Conservation (phyloP, 192 early-diverging fungal genomes). For the Jimgerdemannia flammicorona region DNA sequence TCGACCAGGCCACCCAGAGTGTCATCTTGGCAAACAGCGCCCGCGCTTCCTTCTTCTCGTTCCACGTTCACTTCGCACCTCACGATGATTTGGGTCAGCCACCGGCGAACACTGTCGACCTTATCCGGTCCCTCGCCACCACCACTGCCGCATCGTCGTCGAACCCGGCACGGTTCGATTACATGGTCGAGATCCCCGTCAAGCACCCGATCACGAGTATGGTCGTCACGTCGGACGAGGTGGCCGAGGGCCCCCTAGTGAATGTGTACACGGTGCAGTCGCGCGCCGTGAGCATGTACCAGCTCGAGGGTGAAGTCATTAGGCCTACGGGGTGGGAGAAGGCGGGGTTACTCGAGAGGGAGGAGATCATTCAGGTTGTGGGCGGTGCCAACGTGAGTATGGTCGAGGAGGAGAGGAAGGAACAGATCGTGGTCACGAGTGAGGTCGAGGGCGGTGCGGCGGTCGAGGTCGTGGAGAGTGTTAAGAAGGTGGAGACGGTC, state of each 20-base stretch:
- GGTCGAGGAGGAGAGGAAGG: background rate
- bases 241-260: slow-evolving; percentile 27
- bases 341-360: background rate
- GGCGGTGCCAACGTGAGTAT: background rate
- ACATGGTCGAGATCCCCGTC: slow-evolving; percentile 44
- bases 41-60: slow-evolving; percentile 38
- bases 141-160: background rate
- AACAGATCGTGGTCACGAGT: background rate
- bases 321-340: background rate
- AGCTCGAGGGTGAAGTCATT: background rate
- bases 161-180: slow-evolving; percentile 30
- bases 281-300: background rate
- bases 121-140: no score
- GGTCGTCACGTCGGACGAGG: slow-evolving; percentile 55
- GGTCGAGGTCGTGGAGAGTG: no score
- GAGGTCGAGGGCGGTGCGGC: background rate
- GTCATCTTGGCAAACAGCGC: slow-evolving; percentile 40
- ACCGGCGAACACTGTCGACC: no score
- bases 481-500: background rate
- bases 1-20: slow-evolving; percentile 28
- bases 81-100: background rate
- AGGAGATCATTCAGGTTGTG: background rate
- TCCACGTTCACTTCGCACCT: slow-evolving; percentile 2
- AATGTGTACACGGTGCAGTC: background rate
- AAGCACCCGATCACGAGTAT: slow-evolving; percentile 84